Evolutionary conservation across 306 rosid genomes (phyloP).

Genomic region (Aeschynomene evenia): DNA sequence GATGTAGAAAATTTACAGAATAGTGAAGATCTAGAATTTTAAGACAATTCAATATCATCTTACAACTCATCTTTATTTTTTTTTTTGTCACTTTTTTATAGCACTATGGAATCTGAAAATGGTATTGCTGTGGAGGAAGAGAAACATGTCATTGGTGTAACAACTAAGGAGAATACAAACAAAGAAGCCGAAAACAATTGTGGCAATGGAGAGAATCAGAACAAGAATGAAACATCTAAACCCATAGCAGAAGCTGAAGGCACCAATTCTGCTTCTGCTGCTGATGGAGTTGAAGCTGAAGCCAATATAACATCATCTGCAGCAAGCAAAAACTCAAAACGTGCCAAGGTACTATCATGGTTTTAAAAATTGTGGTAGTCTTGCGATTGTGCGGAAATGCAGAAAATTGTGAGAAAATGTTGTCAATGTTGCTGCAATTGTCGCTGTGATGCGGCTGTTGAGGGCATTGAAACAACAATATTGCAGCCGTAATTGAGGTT

Average conservation of each 20-base stretch:
- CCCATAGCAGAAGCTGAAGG: slow-evolving; percentile 40
- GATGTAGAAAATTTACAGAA: neutral
- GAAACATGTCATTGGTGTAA: slow-evolving; percentile 57
- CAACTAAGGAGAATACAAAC: slow-evolving; percentile 36
- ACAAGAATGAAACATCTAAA: slow-evolving; percentile 44
- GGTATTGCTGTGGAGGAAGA: slow-evolving; percentile 69
- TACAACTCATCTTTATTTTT: neutral
- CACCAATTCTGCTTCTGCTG: slow-evolving; percentile 46
- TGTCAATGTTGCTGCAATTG: too few species aligned
- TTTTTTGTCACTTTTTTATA: slow-evolving; percentile 22
- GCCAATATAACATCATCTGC: slow-evolving; percentile 38
- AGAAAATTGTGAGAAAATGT: too few species aligned
- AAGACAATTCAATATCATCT: neutral
- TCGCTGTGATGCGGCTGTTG: too few species aligned
- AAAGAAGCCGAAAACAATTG: slow-evolving; percentile 41
- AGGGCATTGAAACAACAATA: too few species aligned
- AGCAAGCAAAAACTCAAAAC: slow-evolving; percentile 51
- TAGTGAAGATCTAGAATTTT: neutral
- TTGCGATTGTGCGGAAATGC: too few species aligned
- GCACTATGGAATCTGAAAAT: slow-evolving; percentile 69
- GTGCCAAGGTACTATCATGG: slow-evolving; percentile 62
- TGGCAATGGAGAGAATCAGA: slow-evolving; percentile 39
- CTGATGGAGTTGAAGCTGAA: slow-evolving; percentile 29
- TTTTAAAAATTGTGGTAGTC: too few species aligned
- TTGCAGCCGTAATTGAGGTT: too few species aligned